Evolutionary conservation across 129 eudicot species (phyloP).

Genomic region (Centrapalus pauciflorus): DNA sequence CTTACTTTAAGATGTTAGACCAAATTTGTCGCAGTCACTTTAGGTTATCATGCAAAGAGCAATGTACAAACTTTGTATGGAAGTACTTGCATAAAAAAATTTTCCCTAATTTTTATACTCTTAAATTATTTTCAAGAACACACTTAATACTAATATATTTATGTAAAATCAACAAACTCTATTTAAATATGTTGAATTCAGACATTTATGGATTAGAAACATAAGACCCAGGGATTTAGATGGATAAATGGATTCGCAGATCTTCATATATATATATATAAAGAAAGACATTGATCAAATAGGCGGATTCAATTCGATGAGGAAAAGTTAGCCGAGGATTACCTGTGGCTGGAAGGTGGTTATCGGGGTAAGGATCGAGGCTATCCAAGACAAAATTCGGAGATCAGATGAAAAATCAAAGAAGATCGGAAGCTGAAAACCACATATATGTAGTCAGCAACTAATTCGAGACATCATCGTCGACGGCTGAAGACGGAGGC

Average conservation of each 20-base stretch:
- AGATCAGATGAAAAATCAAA: background rate
- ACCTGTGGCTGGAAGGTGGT: constrained; percentile 6
- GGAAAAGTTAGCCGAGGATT: background rate
- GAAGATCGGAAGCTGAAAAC: constrained; percentile 1
- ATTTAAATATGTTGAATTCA: background rate
- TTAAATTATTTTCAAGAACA: background rate
- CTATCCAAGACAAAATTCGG: background rate
- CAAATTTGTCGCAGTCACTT: background rate
- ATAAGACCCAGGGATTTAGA: background rate
- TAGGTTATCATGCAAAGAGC: background rate
- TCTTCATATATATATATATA: background rate
- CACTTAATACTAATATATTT: background rate
- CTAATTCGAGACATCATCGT: background rate
- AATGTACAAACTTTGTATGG: background rate
- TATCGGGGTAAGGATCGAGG: constrained; percentile 12
- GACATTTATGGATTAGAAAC: background rate
- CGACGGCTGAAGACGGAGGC: background rate
- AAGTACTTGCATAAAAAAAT: background rate
- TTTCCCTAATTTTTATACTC: background rate
- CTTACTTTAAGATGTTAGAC: background rate
- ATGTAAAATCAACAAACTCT: background rate
- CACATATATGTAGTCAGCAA: background rate
- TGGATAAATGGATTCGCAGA: background rate
- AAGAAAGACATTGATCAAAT: background rate
- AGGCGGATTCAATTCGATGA: background rate